Base-by-base conservation (phyloP, 2,329 filamentous ascomycete species). In the Aspergillus pseudotamarii region DNA sequence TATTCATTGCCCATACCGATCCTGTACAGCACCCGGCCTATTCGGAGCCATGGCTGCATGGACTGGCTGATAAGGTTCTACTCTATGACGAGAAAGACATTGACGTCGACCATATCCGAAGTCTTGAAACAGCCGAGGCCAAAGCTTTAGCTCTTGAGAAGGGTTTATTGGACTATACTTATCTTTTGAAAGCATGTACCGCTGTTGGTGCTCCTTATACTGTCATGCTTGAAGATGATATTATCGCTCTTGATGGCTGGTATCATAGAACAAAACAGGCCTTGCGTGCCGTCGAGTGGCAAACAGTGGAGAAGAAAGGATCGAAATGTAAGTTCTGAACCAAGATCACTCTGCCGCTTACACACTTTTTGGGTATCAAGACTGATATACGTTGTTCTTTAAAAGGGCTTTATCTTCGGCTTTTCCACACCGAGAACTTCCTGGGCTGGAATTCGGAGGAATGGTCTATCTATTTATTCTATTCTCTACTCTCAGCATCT, bases 191-290 rank as follows among this genome's bases (percentile, higher is more conserved):
- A 56, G 73, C 74, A 12, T 83, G 82, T 67, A 64, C 74, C 28
- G 69, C 71, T 32, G 71, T 73, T 8, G 73, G 73, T 23, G 73
- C 80, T 9, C 74, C 76, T 2, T 82, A 82, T 64, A 74, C 80
- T 43, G 71, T 76, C 6, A 79, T 84, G 45, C 67, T 84, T 5
- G 82, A 84, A 66, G 82, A 84, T 64, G 82, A 84, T 65, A 74
- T 79, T 4, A 60, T 84, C 5, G 81, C 80, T 38, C 75, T 80
- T 67, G 80, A 82, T 57, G 81, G 81, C 14, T 84, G 82, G 82
- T 82, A 79, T 65, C 72, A 79, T 55, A 76, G 80, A 5, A 79
- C 78, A 0, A 70, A 78, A 45, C 63, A 72, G 6, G 80, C 76
- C 0, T 66, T 82, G 36, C 65, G 72, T 21, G 64, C 69, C 41